These are phyloP conservation scores for Globisporangium spinosum DNA, from an alignment of 352 stramenopile genomes.

Conservation along the genomic window DNA sequence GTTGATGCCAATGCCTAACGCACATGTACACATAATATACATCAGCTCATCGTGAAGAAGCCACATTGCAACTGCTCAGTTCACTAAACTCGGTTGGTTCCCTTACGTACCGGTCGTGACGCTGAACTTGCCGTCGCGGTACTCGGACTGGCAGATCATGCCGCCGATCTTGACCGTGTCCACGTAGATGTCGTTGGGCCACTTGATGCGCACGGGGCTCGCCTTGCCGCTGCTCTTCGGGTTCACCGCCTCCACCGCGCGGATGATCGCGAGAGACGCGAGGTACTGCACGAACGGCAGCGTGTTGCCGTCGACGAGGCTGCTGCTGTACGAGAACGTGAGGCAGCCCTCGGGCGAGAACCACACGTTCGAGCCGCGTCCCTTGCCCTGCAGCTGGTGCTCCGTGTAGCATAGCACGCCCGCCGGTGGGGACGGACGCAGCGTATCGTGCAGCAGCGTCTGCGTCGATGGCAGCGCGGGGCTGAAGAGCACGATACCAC, in stretches of 20 bases:
- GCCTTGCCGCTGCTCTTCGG: constrained; percentile 21
- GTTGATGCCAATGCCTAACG: constrained; percentile 82
- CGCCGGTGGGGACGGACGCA: constrained; percentile 56
- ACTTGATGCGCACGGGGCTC: constrained; percentile 87
- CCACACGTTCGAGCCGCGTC: constrained; percentile 86
- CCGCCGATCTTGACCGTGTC: constrained; percentile 88
- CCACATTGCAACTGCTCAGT: background rate
- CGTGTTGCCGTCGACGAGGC: constrained; percentile 70
- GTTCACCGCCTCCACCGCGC: constrained; percentile 66
- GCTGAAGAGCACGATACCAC: constrained; percentile 68
- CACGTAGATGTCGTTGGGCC: constrained; percentile 91
- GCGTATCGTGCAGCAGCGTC: constrained; percentile 72
- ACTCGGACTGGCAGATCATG: constrained; percentile 89
- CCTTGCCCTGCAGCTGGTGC: constrained; percentile 75
- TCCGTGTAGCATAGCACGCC: constrained; percentile 79
- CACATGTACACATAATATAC: background rate
- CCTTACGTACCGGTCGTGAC: constrained; percentile 71
- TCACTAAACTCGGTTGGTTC: background rate
- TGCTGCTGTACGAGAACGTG: constrained; percentile 89
- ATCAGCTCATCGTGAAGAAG: background rate
- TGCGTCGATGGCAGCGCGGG: constrained; percentile 75
- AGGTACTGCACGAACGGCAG: constrained; percentile 90
- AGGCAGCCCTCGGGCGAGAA: constrained; percentile 85
- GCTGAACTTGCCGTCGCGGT: constrained; percentile 67
- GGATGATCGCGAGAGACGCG: constrained; percentile 84